Evolutionary conservation across 768 basidiomycete species (phyloP).

Genomic region (Coprinopsis cinerea): DNA sequence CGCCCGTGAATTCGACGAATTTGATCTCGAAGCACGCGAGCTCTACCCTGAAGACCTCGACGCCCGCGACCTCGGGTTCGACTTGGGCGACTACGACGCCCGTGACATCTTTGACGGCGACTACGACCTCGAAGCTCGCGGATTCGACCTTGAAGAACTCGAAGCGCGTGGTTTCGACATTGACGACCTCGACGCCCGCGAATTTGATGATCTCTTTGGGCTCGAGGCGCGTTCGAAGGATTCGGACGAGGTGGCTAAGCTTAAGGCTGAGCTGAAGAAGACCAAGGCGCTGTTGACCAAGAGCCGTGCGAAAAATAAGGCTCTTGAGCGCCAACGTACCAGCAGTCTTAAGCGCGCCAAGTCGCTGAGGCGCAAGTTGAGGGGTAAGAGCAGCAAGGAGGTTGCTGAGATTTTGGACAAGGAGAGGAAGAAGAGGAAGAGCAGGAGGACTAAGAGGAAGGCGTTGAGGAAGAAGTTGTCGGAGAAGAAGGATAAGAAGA

Average conservation of each 20-base stretch:
- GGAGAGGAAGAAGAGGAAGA: constrained; percentile 2
- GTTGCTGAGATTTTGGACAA: too few relatives aligned
- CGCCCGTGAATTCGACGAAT: not conserved
- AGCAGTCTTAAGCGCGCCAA: too few relatives aligned
- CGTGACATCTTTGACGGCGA: not conserved
- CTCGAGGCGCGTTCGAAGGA: not conserved
- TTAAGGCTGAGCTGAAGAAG: too few relatives aligned
- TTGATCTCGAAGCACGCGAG: not conserved
- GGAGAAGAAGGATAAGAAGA: constrained; percentile 10
- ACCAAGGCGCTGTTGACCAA: too few relatives aligned
- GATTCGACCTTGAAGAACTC: not conserved
- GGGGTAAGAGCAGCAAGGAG: too few relatives aligned
- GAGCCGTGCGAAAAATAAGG: too few relatives aligned
- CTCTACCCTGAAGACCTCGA: not conserved
- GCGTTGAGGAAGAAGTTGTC: not conserved
- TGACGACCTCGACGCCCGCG: not conserved
- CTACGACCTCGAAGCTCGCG: not conserved
- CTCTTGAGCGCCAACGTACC: too few relatives aligned
- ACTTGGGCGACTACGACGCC: not conserved
- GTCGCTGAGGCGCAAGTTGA: too few relatives aligned
- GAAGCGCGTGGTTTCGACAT: too few relatives aligned
- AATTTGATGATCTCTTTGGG: not conserved
- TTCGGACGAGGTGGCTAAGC: not conserved
- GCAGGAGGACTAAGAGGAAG: not conserved
- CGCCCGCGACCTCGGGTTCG: not conserved